Conservation (phyloP, 257 asterid genomes). For the Marsdenia floribunda region DNA sequence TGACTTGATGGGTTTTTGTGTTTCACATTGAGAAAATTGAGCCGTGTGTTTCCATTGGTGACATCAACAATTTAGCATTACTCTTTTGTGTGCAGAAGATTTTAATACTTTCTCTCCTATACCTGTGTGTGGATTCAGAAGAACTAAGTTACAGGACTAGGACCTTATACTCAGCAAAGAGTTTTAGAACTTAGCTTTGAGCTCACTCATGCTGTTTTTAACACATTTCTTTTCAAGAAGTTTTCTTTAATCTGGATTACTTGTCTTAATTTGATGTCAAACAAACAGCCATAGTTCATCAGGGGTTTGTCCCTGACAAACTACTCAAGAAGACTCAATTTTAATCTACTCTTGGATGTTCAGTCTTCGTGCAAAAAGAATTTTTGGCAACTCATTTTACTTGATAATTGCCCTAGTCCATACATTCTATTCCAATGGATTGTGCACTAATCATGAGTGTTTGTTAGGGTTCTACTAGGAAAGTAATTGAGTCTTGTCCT, state of each 20-base stretch:
- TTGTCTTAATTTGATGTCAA: neutral
- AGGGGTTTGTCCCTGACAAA: neutral
- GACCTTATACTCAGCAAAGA: neutral
- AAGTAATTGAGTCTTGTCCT: neutral
- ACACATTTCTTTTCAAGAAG: neutral
- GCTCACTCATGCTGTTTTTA: neutral
- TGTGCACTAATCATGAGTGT: neutral
- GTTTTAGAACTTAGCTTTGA: neutral
- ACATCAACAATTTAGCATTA: neutral
- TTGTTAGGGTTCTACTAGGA: neutral
- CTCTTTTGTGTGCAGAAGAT: neutral
- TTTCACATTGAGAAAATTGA: neutral
- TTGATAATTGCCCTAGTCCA: neutral
- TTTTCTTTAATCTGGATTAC: neutral
- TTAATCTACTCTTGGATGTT: neutral
- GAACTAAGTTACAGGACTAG: neutral
- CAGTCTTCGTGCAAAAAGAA: neutral
- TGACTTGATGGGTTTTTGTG: neutral
- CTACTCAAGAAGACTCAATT: neutral
- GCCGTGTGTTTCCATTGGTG: neutral
- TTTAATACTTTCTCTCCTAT: neutral
- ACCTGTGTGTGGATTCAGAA: neutral
- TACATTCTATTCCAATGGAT: neutral
- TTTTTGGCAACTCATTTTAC: neutral
- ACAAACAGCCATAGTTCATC: neutral